Conservation (phyloP, 2,329 filamentous ascomycete genomes). For the Cladosporium sp. region DNA sequence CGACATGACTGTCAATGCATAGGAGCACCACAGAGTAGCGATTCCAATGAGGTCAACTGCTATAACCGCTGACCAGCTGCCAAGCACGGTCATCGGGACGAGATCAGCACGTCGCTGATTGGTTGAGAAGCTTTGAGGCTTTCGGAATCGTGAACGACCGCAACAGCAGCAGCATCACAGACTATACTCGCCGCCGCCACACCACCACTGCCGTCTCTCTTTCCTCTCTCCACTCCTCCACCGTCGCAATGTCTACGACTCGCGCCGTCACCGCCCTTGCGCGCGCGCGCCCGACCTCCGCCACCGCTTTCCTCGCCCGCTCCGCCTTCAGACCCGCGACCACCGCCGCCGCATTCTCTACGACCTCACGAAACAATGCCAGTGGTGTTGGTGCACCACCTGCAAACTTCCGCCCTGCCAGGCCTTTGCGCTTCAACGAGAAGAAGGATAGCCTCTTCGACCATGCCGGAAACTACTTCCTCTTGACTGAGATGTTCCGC, state of each 20-base stretch:
- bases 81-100: neutral
- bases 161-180: conserved; percentile 1
- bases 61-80: neutral
- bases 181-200: conserved; percentile 1
- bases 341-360: conserved; percentile 59
- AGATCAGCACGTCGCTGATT: neutral
- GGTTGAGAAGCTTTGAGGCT: neutral
- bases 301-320: conserved; percentile 32
- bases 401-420: conserved; percentile 72
- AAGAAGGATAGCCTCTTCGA: conserved; percentile 72
- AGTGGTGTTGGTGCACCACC: conserved; percentile 74
- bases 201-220: conserved; percentile 43
- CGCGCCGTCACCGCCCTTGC: conserved; percentile 46
- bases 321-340: conserved; percentile 38
- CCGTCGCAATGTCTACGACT: conserved; percentile 55
- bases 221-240: conserved; percentile 74
- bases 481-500: conserved; percentile 90
- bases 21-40: neutral
- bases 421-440: conserved; percentile 74
- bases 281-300: conserved; percentile 38
- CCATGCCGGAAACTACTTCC: conserved; percentile 86
- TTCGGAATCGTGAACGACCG: neutral
- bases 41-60: neutral
- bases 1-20: too few species aligned
- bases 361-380: conserved; percentile 57